Conservation (phyloP, 495 filamentous ascomycete species). For the Aspergillus sclerotioniger region DNA sequence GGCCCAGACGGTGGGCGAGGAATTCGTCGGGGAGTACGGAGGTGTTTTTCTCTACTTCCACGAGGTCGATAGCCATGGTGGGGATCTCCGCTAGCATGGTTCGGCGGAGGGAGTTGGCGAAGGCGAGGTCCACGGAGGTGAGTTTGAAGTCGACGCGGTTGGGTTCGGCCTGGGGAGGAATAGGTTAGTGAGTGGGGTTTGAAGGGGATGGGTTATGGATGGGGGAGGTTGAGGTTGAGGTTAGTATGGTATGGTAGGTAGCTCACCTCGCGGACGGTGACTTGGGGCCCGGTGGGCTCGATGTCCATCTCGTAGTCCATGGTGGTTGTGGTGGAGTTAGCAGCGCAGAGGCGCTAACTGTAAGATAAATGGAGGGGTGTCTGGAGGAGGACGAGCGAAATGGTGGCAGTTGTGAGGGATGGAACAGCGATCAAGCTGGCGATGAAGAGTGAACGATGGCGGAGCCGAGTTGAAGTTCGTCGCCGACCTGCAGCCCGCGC, state of each 20-base stretch:
- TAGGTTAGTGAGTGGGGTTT: conserved; percentile 6
- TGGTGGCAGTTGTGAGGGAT: background rate
- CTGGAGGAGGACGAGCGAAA: background rate
- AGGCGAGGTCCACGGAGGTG: conserved; percentile 73
- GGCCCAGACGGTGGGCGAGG: conserved; percentile 85
- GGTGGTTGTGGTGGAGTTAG: conserved; percentile 18
- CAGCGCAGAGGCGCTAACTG: background rate
- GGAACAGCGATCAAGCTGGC: background rate
- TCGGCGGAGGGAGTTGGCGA: conserved; percentile 93
- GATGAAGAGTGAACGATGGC: conserved; percentile 3
- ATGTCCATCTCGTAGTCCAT: conserved; percentile 74
- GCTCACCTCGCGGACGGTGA: conserved; percentile 68
- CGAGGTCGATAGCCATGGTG: conserved; percentile 90
- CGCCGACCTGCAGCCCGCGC: conserved; percentile 15
- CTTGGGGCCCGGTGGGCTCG: conserved; percentile 63
- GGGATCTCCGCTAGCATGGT: conserved; percentile 92
- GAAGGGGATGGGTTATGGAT: conserved; percentile 5
- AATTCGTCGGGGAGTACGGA: conserved; percentile 95
- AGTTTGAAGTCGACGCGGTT: conserved; percentile 80
- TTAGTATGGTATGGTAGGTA: background rate
- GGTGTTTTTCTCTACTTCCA: conserved; percentile 90
- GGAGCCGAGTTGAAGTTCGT: conserved; percentile 1
- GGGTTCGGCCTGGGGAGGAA: conserved; percentile 57
- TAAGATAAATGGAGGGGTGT: background rate
- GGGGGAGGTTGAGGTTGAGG: conserved; percentile 10